Evolutionary conservation across 2,329 filamentous ascomycete species (phyloP).

Genomic region (Ophiocordyceps robertsii): DNA sequence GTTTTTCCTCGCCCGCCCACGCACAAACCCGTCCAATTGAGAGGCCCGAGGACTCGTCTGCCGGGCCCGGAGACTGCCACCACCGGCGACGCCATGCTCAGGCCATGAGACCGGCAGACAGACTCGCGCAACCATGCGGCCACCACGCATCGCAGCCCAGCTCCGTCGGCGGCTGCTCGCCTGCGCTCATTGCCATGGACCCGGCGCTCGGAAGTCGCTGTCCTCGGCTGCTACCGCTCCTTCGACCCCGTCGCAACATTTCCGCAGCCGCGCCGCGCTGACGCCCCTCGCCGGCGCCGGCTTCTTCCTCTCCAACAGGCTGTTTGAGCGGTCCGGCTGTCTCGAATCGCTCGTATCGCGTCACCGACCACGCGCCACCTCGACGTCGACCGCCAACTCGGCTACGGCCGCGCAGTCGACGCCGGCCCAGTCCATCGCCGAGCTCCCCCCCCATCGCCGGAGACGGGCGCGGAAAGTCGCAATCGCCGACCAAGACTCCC

Average conservation of each 20-base stretch:
- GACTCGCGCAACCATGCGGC: slow-evolving; percentile 3
- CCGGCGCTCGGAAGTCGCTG: slow-evolving; percentile 13
- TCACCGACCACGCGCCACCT: slow-evolving; percentile 13
- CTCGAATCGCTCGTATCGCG: slow-evolving; percentile 18
- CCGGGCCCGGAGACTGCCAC: background rate
- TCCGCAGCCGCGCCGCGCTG: slow-evolving; percentile 9
- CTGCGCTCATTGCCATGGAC: slow-evolving; percentile 1
- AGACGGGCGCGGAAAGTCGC: slow-evolving; percentile 12
- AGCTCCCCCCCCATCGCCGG: slow-evolving; percentile 20
- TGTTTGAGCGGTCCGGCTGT: slow-evolving; percentile 22
- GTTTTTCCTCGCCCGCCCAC: too few species aligned
- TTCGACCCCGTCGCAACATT: slow-evolving; percentile 6
- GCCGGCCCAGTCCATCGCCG: slow-evolving; percentile 8
- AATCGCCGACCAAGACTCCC: slow-evolving; percentile 2
- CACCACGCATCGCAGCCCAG: slow-evolving; percentile 14
- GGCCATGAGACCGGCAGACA: background rate
- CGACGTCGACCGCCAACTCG: slow-evolving; percentile 11
- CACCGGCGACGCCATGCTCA: background rate
- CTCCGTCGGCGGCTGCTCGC: background rate
- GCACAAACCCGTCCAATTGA: too few species aligned
- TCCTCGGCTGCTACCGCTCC: slow-evolving; percentile 10
- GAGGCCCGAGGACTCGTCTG: too few species aligned
- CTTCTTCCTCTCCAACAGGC: slow-evolving; percentile 23
- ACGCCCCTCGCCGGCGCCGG: slow-evolving; percentile 7
- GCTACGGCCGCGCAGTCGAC: slow-evolving; percentile 7